A percentile compares a stretch with the other conserved stretches of the same genome.
phyloP scores from a whole-genome alignment of 2,329 filamentous ascomycete species.

The Polychaeton citri region DNA sequence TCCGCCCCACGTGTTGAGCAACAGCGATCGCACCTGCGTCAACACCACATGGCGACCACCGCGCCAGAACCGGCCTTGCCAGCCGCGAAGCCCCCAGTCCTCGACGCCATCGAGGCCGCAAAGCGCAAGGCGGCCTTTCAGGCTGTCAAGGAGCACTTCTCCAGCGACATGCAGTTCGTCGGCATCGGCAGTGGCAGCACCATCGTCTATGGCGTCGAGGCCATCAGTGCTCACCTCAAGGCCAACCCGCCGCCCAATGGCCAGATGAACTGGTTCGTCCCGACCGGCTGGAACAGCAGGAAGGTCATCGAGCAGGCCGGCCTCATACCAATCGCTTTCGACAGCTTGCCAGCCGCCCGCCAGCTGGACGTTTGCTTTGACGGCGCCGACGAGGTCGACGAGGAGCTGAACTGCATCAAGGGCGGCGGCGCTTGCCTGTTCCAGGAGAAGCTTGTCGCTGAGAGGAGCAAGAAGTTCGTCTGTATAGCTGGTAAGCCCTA shows the following conservation, averaged over 20 bases:
- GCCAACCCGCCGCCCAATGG: slow-evolving; percentile 30
- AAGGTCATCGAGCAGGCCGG: slow-evolving; percentile 72
- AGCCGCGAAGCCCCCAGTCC: neutral
- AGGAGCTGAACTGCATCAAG: slow-evolving; percentile 92
- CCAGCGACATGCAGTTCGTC: slow-evolving; percentile 47
- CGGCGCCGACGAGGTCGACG: slow-evolving; percentile 92
- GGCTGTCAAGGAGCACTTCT: slow-evolving; percentile 62
- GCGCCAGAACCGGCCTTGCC: no score
- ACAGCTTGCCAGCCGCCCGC: slow-evolving; percentile 51
- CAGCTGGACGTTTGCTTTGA: slow-evolving; percentile 86
- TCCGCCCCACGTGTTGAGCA: no score
- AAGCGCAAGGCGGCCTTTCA: slow-evolving; percentile 63
- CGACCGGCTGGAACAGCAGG: slow-evolving; percentile 83
- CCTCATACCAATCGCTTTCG: slow-evolving; percentile 63
- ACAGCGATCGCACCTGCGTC: no score
- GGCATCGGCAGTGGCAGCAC: slow-evolving; percentile 74
- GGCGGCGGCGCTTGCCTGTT: slow-evolving; percentile 94
- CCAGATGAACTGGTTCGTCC: slow-evolving; percentile 65
- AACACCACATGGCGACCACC: no score
- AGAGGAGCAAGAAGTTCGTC: slow-evolving; percentile 71
- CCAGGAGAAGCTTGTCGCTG: slow-evolving; percentile 91
- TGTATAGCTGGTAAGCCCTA: slow-evolving; percentile 58
- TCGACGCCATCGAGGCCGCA: slow-evolving; percentile 46
- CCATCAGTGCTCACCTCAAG: slow-evolving; percentile 49
- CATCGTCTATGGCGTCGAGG: slow-evolving; percentile 74